phyloP scores from a whole-genome alignment of 1,139 yeast genomes.

The Suhomyces maxii region DNA sequence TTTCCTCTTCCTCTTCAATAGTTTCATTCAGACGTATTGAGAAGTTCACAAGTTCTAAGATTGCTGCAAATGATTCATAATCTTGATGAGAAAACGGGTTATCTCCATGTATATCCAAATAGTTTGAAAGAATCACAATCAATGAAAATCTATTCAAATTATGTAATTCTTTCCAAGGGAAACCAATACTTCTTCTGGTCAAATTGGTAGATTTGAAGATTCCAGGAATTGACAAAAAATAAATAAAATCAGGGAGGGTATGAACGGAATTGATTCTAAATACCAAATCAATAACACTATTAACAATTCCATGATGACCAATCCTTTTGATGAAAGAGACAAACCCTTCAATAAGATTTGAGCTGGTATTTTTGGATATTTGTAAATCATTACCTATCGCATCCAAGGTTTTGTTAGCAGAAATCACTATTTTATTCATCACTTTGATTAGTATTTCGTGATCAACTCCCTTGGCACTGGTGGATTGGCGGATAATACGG shows the following conservation, averaged over 20 bases:
- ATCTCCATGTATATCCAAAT: conserved; percentile 22
- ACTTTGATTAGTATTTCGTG: background rate
- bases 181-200: background rate
- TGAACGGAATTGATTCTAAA: conserved; percentile 22
- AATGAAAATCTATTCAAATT: background rate
- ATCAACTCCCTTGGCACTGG: background rate
- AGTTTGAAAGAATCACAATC: conserved; percentile 20
- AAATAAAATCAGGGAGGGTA: conserved; percentile 18
- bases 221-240: conserved; percentile 18
- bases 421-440: background rate
- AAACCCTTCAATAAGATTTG: conserved; percentile 1
- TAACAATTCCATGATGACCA: background rate
- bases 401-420: conserved; percentile 2
- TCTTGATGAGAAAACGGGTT: conserved; percentile 18
- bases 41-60: conserved; percentile 25
- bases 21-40: conserved; percentile 17
- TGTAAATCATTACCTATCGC: background rate
- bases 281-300: conserved; percentile 13
- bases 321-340: background rate
- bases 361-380: background rate
- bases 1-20: conserved; percentile 16
- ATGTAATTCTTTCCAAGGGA: background rate
- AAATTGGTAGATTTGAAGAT: conserved; percentile 4
- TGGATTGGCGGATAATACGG: background rate
- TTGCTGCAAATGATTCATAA: conserved; percentile 21